Evolutionary conservation across 805 yeast species (phyloP).

Genomic region (Monosporozyma siamensis): DNA sequence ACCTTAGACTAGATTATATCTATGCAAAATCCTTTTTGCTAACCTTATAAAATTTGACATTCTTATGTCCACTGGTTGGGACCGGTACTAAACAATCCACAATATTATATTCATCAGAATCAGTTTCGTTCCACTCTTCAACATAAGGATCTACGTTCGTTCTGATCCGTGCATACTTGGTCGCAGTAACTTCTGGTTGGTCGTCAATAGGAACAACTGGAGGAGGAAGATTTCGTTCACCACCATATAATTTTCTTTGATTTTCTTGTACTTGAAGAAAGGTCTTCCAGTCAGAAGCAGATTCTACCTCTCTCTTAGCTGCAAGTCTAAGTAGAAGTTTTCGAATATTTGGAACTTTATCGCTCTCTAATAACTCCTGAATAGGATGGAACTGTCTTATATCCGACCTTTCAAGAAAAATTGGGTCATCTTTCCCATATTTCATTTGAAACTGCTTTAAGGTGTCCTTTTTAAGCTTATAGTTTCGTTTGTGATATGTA

Average conservation of each 20-base stretch:
- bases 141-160: neutral
- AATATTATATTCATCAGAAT: conserved; percentile 6
- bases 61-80: neutral
- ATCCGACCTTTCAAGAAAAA: too few relatives aligned
- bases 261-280: conserved; percentile 15
- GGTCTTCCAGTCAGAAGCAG: conserved; percentile 12
- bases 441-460: conserved; percentile 15
- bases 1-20: too few relatives aligned
- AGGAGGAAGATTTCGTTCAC: neutral
- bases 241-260: neutral
- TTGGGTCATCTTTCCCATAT: too few relatives aligned
- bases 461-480: conserved; percentile 19
- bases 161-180: neutral
- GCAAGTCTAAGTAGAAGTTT: neutral
- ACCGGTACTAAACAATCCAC: conserved; percentile 13
- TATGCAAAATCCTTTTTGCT: neutral
- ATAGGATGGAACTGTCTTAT: too few relatives aligned
- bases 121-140: conserved; percentile 1
- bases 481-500: conserved; percentile 14
- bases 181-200: neutral
- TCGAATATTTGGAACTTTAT: neutral
- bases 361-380: conserved; percentile 1
- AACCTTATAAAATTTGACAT: neutral
- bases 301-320: conserved; percentile 7
- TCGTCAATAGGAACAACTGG: neutral